Evolutionary conservation across 139 green algal species (phyloP), one percentile per base, ranked within the genome.

Genomic region (Axilococcus clingmanii): DNA sequence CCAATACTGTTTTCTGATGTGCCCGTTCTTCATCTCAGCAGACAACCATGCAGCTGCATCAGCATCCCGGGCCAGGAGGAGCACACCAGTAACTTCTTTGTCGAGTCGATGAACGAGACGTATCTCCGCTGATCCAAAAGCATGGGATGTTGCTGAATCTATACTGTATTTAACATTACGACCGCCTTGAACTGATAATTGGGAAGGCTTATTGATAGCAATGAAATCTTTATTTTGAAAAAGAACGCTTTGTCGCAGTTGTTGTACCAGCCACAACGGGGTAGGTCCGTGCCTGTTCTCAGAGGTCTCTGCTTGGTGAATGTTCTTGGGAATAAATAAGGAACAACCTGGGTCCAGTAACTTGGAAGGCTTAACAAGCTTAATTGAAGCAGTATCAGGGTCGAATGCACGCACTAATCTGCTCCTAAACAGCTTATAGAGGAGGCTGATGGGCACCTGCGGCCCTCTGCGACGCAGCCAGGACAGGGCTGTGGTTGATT

Each of bases 81-180:
- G 48, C 3, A 66, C 77, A 2, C 79, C 79, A 19, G 49, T 83
- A 0, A 69, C 69, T 7, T 66, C 40, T 12, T 36, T 24, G 51
- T 88, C 79, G 40, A 88, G 48, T 1, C 79, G 58, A 48, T 88
- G 79, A 19, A 88, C 79, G 29, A 87, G 55, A 20, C 63, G 77
- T 52, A 31, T 38, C 14, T 20, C 5, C n/a, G 48, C 33, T n/a
- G 1, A 47, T 22, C 20, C 24, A 47, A 58, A 57, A n/a, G 48
- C 55, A 22, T n/a, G 22, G 3, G 22, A 25, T 54, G 68, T 43
- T 7, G 70, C 20, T 5, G 38, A 34, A 19, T 83, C 65, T 40
- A 83, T 24, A 2, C 36, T 68, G 8, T 24, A 3, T 15, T 17
- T 22, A 44, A 48, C 41, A 15, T 38, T 47, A 24, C 17, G 28